Evolutionary conservation across 2,329 filamentous ascomycete species (phyloP).

Genomic region (Xylariaceae sp.): DNA sequence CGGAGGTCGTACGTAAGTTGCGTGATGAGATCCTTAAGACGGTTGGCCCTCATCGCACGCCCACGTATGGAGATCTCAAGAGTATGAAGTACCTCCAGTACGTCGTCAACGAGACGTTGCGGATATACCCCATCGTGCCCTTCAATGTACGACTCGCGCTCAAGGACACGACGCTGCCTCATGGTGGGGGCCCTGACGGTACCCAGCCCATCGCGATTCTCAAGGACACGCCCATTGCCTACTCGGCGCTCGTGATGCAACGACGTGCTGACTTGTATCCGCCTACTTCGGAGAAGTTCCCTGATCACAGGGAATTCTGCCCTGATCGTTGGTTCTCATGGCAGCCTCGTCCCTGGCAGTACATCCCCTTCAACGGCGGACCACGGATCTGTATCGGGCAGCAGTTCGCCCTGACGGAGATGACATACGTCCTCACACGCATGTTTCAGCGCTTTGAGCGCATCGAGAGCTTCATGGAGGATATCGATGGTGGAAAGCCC

Average conservation of each 20-base stretch:
- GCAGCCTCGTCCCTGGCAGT: constrained; percentile 64
- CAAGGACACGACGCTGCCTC: constrained; percentile 68
- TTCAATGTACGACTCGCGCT: constrained; percentile 72
- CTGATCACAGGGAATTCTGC: constrained; percentile 48
- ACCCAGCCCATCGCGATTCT: constrained; percentile 57
- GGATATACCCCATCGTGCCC: constrained; percentile 72
- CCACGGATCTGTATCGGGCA: constrained; percentile 72
- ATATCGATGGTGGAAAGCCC: constrained; percentile 50
- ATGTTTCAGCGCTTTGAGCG: constrained; percentile 66
- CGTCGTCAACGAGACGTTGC: constrained; percentile 70
- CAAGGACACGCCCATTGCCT: constrained; percentile 61
- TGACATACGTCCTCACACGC: constrained; percentile 65
- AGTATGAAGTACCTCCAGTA: constrained; percentile 77
- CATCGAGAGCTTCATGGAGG: constrained; percentile 53
- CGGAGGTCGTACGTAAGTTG: constrained; percentile 60
- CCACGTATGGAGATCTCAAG: constrained; percentile 78
- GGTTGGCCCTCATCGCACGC: constrained; percentile 57
- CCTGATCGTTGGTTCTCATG: constrained; percentile 63
- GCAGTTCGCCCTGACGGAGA: constrained; percentile 76
- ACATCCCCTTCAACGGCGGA: constrained; percentile 70
- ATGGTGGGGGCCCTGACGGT: constrained; percentile 62
- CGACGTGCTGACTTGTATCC: constrained; percentile 60
- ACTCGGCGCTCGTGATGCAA: constrained; percentile 68
- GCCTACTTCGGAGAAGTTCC: constrained; percentile 39
- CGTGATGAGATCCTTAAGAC: constrained; percentile 64